phyloP scores from a whole-genome alignment of 1,284 basidiomycete genomes.

The Malassezia globosa region DNA sequence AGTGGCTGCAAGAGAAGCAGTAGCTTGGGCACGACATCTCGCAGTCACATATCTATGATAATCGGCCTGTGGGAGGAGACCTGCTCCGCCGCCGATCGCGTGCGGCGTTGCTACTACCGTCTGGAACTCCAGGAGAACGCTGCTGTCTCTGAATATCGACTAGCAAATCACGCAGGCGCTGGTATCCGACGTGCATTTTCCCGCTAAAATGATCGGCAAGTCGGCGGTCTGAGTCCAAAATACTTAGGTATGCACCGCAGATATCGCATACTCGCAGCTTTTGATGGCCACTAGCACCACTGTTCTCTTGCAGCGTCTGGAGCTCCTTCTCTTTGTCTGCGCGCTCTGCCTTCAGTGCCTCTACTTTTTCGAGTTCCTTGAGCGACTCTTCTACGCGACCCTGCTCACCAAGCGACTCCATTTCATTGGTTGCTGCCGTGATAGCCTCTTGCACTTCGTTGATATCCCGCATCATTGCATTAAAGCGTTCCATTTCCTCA shows the following conservation, averaged over 20 bases:
- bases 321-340: constrained; percentile 90
- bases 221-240: constrained; percentile 94
- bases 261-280: constrained; percentile 98
- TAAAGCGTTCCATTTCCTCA: constrained; percentile 97
- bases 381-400: constrained; percentile 98
- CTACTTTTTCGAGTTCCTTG: constrained; percentile 90
- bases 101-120: background rate
- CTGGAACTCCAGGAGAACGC: constrained; percentile 12
- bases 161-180: constrained; percentile 89
- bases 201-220: constrained; percentile 99
- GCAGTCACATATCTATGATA: no score
- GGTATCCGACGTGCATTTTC: constrained; percentile 97
- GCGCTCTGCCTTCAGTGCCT: constrained; percentile 93
- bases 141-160: constrained; percentile 53
- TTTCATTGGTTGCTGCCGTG: constrained; percentile 94
- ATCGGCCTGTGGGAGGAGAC: constrained; percentile 1
- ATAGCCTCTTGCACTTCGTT: constrained; percentile 97
- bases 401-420: constrained; percentile 89
- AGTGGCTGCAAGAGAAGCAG: background rate
- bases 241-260: constrained; percentile 93
- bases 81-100: constrained; percentile 18
- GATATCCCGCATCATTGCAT: constrained; percentile 97
- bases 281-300: constrained; percentile 95
- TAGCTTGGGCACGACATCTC: background rate
- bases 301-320: constrained; percentile 91